Conservation (phyloP, 441 rosid genomes). For the Gossypium laxum region DNA sequence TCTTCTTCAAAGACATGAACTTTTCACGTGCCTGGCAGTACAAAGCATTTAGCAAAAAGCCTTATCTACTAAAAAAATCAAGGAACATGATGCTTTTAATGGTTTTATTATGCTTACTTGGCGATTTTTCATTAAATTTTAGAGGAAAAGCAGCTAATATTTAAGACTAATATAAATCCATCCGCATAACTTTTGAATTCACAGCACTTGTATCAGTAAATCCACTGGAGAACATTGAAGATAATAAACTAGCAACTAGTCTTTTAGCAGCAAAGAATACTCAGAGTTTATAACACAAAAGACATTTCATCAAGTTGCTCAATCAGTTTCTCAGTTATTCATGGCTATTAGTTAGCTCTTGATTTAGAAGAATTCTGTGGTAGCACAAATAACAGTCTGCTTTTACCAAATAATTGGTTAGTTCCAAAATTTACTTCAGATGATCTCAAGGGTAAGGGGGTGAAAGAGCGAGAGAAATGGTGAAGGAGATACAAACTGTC, state of each 20-base stretch:
- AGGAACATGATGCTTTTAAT: not conserved
- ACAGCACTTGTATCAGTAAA: not conserved
- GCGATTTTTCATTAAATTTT: not conserved
- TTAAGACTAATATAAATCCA: not conserved
- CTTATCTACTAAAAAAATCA: not conserved
- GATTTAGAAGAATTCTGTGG: not conserved
- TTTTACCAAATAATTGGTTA: not conserved
- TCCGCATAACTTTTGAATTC: not conserved
- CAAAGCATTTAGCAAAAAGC: not conserved
- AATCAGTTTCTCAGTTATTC: not conserved
- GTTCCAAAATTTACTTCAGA: not conserved
- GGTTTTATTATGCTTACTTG: not conserved
- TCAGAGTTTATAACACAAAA: not conserved
- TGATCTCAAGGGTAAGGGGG: not conserved
- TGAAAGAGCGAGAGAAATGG: not conserved
- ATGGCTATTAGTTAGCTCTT: not conserved
- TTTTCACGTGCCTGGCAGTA: slow-evolving; percentile 73
- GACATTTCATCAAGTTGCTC: not conserved
- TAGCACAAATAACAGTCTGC: not conserved
- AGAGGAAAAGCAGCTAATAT: not conserved
- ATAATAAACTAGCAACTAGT: not conserved
- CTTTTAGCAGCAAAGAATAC: not conserved
- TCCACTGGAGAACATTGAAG: not conserved
- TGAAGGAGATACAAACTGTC: not conserved
- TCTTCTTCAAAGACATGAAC: slow-evolving; percentile 78